Evolutionary conservation across 2,329 filamentous ascomycete genomes (phyloP).

Genomic region (Aspergillus awamori): DNA sequence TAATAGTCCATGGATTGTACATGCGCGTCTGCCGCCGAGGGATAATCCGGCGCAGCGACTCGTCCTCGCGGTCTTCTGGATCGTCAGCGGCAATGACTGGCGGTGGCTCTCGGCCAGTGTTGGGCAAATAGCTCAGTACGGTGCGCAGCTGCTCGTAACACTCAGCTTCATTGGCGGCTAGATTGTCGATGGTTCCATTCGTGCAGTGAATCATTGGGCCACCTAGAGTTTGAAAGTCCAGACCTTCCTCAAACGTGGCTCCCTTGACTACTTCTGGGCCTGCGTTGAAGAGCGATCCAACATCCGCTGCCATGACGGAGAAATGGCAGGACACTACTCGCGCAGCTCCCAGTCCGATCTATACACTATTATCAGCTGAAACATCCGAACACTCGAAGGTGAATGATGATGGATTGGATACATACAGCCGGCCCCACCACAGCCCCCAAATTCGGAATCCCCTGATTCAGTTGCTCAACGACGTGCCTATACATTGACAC

Average conservation of each 20-base stretch:
- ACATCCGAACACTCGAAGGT: background rate
- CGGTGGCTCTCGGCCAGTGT: constrained; percentile 59
- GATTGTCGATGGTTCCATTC: constrained; percentile 68
- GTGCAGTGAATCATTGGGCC: constrained; percentile 65
- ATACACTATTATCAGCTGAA: background rate
- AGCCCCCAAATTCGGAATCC: constrained; percentile 66
- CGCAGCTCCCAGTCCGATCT: constrained; percentile 65
- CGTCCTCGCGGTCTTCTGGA: constrained; percentile 52
- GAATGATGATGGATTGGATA: background rate
- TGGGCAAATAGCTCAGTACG: constrained; percentile 61
- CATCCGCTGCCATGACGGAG: constrained; percentile 66
- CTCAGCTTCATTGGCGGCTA: constrained; percentile 62
- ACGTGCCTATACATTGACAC: constrained; percentile 58
- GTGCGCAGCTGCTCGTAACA: constrained; percentile 64
- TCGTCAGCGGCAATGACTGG: constrained; percentile 54
- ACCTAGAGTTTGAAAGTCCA: constrained; percentile 62
- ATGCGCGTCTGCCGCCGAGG: constrained; percentile 61
- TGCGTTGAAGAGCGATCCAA: constrained; percentile 66
- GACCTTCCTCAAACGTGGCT: constrained; percentile 66
- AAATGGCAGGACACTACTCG: constrained; percentile 66
- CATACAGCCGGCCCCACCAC: constrained; percentile 61
- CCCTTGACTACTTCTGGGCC: constrained; percentile 64
- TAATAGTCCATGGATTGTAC: constrained; percentile 63
- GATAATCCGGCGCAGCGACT: constrained; percentile 58
- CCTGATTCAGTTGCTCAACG: constrained; percentile 61